Base-by-base conservation (phyloP, 345 rosid genomes). In the Eucalyptus pauciflora region DNA sequence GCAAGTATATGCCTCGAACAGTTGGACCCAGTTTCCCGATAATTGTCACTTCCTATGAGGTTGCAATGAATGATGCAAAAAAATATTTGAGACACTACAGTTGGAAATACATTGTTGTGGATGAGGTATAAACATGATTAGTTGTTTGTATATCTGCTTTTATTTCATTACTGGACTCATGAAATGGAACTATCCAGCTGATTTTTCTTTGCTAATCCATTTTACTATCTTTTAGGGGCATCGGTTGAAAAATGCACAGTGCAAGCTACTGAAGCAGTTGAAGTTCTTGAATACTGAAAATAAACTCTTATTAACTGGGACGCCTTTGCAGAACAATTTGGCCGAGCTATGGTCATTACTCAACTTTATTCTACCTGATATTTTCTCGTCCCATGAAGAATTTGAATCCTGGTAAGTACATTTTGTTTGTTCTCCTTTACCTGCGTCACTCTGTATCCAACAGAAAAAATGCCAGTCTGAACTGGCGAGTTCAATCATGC, bases 281-380 rank as follows among this genome's bases (percentile, higher is more conserved):
- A 94, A 92, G 88, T 49, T 87, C 86, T 43, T 98, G 87, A 92
- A 41, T 50, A 88, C 91, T 89, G 99, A 93, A 33, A 98, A 98
- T 92, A 98, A 96, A 90, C 99, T 98, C 90, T 93, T 98, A 86
- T 91, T 98, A 67, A 98, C 98, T 58, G 99, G 99, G 87, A 98
- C 99, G 10, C 99, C 99, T 88, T 92, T 98, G 91, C 99, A 98
- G 88, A 98, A 98, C 91, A 98, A 98, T 91, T 89, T 97, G 89
- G 94, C 98, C 5, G 99, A 98, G 96, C 98, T 98, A 86, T 98
- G 99, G 99, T 95, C 99, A n/a, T 90, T 98, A 93, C 89, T 98
- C 91, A 95, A 98, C 92, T 98, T 98, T 92, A 95, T 98, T 92
- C 91, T 98, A 90, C 99, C 99, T 80, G 99, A 98, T 92, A 95